Conservation (phyloP, 352 stramenopile genomes). For the Phytophthora cryptogea region DNA sequence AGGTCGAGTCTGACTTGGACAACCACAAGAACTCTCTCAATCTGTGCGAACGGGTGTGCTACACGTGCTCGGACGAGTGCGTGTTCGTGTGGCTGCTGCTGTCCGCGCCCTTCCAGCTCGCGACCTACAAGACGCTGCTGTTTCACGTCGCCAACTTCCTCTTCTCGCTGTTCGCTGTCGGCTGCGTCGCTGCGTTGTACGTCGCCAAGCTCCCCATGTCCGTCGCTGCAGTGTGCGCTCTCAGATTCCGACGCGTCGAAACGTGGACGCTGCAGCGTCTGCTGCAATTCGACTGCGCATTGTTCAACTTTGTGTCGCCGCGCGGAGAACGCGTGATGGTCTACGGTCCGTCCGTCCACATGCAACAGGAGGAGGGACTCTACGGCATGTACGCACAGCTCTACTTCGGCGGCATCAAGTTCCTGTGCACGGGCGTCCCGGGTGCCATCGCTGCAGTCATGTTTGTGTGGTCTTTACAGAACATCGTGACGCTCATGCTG, state of each 20-base stretch:
- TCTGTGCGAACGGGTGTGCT: slow-evolving; percentile 14
- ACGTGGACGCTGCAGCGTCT: slow-evolving; percentile 39
- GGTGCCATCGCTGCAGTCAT: slow-evolving; percentile 43
- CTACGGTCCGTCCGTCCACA: slow-evolving; percentile 40
- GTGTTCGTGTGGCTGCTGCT: slow-evolving; percentile 57
- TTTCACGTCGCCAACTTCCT: slow-evolving; percentile 61
- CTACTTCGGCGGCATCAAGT: slow-evolving; percentile 64
- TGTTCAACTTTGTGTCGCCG: slow-evolving; percentile 71
- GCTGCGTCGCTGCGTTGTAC: slow-evolving; percentile 39
- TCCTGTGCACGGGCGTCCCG: slow-evolving; percentile 52
- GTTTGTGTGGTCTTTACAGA: slow-evolving; percentile 56
- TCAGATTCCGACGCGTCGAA: slow-evolving; percentile 31
- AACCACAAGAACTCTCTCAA: slow-evolving; percentile 8
- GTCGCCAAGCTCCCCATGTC: slow-evolving; percentile 28
- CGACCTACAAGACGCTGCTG: slow-evolving; percentile 61
- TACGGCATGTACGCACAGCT: slow-evolving; percentile 52
- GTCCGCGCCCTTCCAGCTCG: slow-evolving; percentile 50
- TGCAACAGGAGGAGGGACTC: slow-evolving; percentile 35
- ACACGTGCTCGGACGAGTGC: slow-evolving; percentile 47
- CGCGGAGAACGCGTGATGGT: slow-evolving; percentile 52
- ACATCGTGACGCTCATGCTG: slow-evolving; percentile 28
- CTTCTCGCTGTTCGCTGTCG: slow-evolving; percentile 40
- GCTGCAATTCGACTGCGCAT: slow-evolving; percentile 44
- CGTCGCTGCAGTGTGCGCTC: slow-evolving; percentile 1
- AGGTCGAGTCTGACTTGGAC: slow-evolving; percentile 50